A percentile compares a stretch with the other conserved stretches of the same genome.
Conservation (phyloP, 345 rosid genomes). For the Hibiscus tridactylites region DNA sequence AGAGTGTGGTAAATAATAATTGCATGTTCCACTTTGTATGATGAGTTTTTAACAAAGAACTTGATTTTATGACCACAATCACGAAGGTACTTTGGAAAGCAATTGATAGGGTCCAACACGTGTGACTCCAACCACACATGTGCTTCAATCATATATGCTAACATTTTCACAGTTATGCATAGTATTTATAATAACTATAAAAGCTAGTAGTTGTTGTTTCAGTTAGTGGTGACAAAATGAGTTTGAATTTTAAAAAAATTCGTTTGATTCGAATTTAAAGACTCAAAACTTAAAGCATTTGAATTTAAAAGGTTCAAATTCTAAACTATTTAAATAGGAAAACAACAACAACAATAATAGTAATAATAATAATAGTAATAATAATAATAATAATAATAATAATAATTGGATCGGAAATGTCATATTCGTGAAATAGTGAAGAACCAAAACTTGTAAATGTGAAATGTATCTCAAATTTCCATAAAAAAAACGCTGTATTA, state of each 20-base stretch:
- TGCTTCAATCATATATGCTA: conserved; percentile 9
- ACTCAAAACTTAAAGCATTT: no score
- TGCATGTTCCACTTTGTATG: conserved; percentile 22
- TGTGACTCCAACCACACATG: conserved; percentile 15
- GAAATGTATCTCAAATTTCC: conserved; percentile 20
- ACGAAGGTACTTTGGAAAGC: background rate
- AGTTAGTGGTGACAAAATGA: no score
- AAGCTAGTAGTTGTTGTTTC: no score
- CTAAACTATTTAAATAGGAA: no score
- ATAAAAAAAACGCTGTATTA: conserved; percentile 1
- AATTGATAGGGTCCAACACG: conserved; percentile 25
- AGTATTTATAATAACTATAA: no score
- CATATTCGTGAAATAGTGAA: background rate
- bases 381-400: no score
- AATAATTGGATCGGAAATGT: background rate
- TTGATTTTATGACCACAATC: conserved; percentile 27
- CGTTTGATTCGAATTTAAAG: no score
- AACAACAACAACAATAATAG: no score
- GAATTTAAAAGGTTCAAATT: no score
- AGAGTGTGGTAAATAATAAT: conserved; percentile 19
- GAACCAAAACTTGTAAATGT: conserved; percentile 12
- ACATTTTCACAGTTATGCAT: no score
- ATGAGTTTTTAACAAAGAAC: conserved; percentile 26
- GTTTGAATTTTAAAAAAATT: no score
- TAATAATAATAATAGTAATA: no score